Conservation (phyloP, 306 rosid genomes). For the Trifolium fragiferum region DNA sequence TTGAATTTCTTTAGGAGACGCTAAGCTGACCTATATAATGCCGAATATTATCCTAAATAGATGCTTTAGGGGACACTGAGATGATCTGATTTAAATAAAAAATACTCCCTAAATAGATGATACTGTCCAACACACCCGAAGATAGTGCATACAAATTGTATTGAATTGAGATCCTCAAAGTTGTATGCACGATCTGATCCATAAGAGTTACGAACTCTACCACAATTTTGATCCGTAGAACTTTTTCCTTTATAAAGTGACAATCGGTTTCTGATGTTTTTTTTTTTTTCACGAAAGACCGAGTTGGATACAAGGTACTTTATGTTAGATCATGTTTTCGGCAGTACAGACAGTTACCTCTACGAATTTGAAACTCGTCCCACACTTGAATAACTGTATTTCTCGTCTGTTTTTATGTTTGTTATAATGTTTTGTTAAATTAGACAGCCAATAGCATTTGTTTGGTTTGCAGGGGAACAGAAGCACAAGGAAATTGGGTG, state of each 20-base stretch:
- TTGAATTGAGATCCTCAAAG: no score
- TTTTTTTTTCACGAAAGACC: neutral
- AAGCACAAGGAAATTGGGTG: constrained; percentile 53
- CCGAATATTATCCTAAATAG: no score
- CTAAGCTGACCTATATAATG: no score
- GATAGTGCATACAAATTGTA: constrained; percentile 2
- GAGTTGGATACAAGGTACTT: constrained; percentile 50
- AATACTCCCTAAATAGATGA: neutral
- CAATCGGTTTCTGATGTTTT: neutral
- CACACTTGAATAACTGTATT: neutral
- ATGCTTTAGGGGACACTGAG: no score
- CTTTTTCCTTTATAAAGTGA: neutral
- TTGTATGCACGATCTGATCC: no score
- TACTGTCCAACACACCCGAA: no score
- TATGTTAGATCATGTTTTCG: neutral
- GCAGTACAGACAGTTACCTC: neutral
- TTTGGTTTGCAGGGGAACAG: constrained; percentile 60
- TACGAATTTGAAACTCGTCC: no score
- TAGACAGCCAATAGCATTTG: constrained; percentile 4
- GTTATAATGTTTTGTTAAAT: constrained; percentile 3
- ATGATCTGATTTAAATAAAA: neutral
- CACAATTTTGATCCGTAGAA: neutral
- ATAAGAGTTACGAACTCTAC: neutral
- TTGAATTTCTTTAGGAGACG: neutral
- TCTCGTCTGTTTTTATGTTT: constrained; percentile 6